A percentile compares a stretch with the other conserved stretches of the same genome.
Conservation (phyloP, 352 stramenopile genomes). For the Phytophthora fragariaefolia region DNA sequence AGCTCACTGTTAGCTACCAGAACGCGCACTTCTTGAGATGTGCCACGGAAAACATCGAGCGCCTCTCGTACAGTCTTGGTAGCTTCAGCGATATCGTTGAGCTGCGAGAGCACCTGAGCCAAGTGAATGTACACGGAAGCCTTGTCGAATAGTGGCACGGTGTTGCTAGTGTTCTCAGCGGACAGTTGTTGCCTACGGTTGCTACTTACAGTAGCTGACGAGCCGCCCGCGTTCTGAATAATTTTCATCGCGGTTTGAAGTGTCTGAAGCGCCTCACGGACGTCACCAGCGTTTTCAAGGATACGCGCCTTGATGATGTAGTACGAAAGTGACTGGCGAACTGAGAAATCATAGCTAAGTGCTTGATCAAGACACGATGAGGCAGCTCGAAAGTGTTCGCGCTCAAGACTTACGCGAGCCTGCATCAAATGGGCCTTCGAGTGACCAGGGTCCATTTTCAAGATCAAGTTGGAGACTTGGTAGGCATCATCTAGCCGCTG, state of each 20-base stretch:
- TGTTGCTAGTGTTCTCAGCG: conserved; percentile 12
- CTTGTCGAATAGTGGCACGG: conserved; percentile 80
- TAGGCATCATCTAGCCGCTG: conserved; percentile 81
- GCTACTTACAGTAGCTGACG: conserved; percentile 9
- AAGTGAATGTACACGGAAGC: conserved; percentile 90
- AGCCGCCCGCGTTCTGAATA: conserved; percentile 27
- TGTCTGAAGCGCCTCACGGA: conserved; percentile 81
- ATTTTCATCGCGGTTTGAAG: conserved; percentile 86
- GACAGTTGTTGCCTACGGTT: conserved; percentile 22
- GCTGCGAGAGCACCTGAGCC: conserved; percentile 78
- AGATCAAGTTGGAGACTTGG: conserved; percentile 72
- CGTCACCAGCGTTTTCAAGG: conserved; percentile 73
- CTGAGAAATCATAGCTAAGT: conserved; percentile 89
- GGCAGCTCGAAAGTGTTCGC: conserved; percentile 77
- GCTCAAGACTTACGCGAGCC: conserved; percentile 80
- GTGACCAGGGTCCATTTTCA: conserved; percentile 83
- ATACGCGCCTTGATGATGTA: conserved; percentile 91
- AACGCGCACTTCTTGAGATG: conserved; percentile 90
- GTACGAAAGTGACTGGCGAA: conserved; percentile 86
- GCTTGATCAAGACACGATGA: conserved; percentile 86
- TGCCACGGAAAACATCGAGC: conserved; percentile 77
- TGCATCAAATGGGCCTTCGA: conserved; percentile 85
- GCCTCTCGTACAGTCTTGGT: conserved; percentile 73
- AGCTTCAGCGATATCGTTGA: conserved; percentile 76
- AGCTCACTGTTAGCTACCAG: conserved; percentile 92